A percentile compares a stretch with the other conserved stretches of the same genome.
These are phyloP conservation scores for Wallacemonas sp. DNA, from an alignment of 208 protist species.

Conservation along the genomic window DNA sequence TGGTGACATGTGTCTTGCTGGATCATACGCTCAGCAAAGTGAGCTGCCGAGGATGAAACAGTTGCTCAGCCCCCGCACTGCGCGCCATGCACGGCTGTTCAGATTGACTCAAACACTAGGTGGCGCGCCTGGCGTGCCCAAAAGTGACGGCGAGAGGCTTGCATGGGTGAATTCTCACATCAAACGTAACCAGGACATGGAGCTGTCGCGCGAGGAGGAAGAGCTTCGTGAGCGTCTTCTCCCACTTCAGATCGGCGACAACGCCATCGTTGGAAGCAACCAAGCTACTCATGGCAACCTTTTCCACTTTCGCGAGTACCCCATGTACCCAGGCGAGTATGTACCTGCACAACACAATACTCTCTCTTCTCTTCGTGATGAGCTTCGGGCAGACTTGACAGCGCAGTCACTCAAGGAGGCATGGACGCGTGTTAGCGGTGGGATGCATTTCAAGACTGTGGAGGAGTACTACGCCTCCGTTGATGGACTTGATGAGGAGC, in stretches of 20 bases:
- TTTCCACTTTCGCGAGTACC: conserved; percentile 90
- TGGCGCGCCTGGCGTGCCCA: conserved; percentile 24
- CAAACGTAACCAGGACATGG: conserved; percentile 61
- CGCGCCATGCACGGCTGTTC: conserved; percentile 88
- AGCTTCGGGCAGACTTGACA: conserved; percentile 76
- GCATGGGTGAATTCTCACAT: conserved; percentile 86
- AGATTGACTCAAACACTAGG: conserved; percentile 46
- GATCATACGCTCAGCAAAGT: conserved; percentile 2
- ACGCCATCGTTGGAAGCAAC: conserved; percentile 54
- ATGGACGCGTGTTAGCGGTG: conserved; percentile 85
- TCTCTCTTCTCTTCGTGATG: conserved; percentile 81
- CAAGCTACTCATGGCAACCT: conserved; percentile 84
- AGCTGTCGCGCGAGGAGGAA: conserved; percentile 76
- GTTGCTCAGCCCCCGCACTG: conserved; percentile 84
- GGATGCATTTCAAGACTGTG: conserved; percentile 74
- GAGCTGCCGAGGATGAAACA: conserved; percentile 53
- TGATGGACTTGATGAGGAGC: conserved; percentile 84
- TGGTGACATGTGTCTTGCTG: conserved; percentile 1
- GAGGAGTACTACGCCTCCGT: conserved; percentile 85
- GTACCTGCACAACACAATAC: conserved; percentile 85
- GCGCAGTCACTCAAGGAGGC: conserved; percentile 87
- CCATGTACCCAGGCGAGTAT: conserved; percentile 92
- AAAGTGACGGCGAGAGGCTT: conserved; percentile 74
- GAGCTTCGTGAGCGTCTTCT: conserved; percentile 55
- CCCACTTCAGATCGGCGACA: conserved; percentile 64